Evolutionary conservation across 768 basidiomycete genomes (phyloP).

Genomic region (Boletus rubescentipes): DNA sequence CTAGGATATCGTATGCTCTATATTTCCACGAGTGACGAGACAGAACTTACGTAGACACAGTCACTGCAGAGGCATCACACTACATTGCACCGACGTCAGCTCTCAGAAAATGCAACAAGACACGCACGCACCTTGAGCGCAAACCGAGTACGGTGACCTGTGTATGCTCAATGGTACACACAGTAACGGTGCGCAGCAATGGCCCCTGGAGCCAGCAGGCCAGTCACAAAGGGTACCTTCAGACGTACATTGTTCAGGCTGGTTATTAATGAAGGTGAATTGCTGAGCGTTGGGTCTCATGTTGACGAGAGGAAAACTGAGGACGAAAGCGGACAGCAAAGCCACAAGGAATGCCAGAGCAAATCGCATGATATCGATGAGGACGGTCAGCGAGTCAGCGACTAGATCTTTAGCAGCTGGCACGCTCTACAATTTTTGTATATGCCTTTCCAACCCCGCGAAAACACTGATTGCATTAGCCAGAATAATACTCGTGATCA

Average conservation of each 20-base stretch:
- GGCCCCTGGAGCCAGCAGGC: constrained; percentile 14
- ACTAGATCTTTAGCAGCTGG: background rate
- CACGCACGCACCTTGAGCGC: constrained; percentile 5
- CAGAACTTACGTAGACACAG: background rate
- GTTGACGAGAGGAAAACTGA: background rate
- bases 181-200: constrained; percentile 8
- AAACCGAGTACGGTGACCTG: constrained; percentile 9
- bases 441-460: constrained; percentile 9
- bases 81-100: background rate
- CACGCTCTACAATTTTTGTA: background rate
- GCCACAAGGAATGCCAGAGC: background rate
- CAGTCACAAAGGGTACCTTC: constrained; percentile 10
- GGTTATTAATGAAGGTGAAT: background rate
- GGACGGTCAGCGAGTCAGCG: background rate
- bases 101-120: background rate
- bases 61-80: too few species aligned
- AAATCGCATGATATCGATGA: constrained; percentile 14
- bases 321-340: background rate
- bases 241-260: background rate
- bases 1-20: background rate
- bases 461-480: background rate
- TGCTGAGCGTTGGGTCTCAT: constrained; percentile 3
- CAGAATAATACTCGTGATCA: background rate
- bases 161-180: constrained; percentile 8
- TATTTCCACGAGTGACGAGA: background rate